phyloP scores from a whole-genome alignment of 2,329 filamentous ascomycete genomes.

The Epichloe bromicola region DNA sequence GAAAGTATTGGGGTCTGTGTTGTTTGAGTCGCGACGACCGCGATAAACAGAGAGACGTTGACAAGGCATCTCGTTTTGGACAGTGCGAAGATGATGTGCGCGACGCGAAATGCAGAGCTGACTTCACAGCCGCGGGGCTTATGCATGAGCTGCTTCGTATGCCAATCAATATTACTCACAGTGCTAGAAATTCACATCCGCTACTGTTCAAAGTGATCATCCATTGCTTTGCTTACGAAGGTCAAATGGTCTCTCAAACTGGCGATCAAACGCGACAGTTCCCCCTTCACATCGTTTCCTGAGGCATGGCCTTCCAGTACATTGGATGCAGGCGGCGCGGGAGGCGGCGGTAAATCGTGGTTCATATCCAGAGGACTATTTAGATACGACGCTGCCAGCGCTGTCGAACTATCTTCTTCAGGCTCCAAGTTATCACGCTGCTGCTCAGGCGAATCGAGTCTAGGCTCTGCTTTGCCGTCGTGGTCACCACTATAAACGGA shows the following conservation, averaged over 20 bases:
- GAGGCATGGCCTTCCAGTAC: conserved; percentile 7
- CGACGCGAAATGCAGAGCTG: background rate
- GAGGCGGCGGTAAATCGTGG: background rate
- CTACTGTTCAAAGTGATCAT: background rate
- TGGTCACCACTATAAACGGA: background rate
- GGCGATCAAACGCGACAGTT: conserved; percentile 36
- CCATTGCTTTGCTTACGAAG: conserved; percentile 21
- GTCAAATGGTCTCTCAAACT: conserved; percentile 33
- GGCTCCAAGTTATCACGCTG: background rate
- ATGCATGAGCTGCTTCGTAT: no score
- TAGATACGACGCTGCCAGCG: background rate
- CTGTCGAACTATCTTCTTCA: background rate
- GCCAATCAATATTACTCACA: no score
- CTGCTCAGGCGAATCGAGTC: background rate
- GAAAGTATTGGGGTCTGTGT: no score
- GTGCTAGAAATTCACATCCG: background rate
- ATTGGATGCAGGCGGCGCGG: background rate
- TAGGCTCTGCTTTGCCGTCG: background rate
- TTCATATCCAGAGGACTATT: background rate
- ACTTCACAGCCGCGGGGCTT: background rate
- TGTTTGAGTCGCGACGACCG: no score
- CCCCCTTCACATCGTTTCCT: conserved; percentile 14
- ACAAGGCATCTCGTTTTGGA: no score
- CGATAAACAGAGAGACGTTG: no score
- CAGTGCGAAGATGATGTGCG: background rate